Evolutionary conservation across 2,329 filamentous ascomycete genomes (phyloP).

Genomic region (Trichoderma gracile): DNA sequence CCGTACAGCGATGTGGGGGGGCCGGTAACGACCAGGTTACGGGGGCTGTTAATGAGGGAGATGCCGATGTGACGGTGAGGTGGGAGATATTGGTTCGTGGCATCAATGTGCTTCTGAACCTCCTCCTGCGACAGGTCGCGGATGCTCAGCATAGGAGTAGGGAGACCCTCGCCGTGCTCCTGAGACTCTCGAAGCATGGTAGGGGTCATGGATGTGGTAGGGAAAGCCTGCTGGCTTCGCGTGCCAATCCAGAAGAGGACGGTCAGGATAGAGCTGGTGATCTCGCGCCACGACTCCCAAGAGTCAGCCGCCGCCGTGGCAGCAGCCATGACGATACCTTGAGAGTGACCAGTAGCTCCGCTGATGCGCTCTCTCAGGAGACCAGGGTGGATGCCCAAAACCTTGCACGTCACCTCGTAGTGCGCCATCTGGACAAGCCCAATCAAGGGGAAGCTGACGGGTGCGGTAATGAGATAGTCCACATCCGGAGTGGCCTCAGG

Average conservation of each 20-base stretch:
- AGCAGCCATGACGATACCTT: constrained; percentile 91
- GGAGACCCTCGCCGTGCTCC: constrained; percentile 90
- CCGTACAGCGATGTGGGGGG: constrained; percentile 95
- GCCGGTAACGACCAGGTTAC: constrained; percentile 95
- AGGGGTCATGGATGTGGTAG: constrained; percentile 88
- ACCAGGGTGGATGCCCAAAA: constrained; percentile 84
- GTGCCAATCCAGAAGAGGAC: constrained; percentile 99
- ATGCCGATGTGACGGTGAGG: constrained; percentile 91
- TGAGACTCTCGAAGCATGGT: constrained; percentile 88
- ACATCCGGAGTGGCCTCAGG: constrained; percentile 87
- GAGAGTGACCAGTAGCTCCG: constrained; percentile 93
- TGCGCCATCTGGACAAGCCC: constrained; percentile 94
- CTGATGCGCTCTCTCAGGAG: constrained; percentile 80
- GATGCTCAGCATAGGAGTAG: constrained; percentile 97
- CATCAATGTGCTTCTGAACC: constrained; percentile 94
- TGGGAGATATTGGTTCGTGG: constrained; percentile 94
- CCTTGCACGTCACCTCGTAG: constrained; percentile 91
- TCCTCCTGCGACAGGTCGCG: constrained; percentile 85
- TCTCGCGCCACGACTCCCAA: constrained; percentile 88
- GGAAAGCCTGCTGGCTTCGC: constrained; percentile 95
- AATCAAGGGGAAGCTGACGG: constrained; percentile 94
- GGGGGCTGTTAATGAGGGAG: constrained; percentile 93
- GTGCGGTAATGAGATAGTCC: constrained; percentile 91
- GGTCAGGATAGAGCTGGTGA: constrained; percentile 77
- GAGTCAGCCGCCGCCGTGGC: constrained; percentile 86